Conservation (phyloP, 768 basidiomycete genomes). For the Kwoniella pini region DNA sequence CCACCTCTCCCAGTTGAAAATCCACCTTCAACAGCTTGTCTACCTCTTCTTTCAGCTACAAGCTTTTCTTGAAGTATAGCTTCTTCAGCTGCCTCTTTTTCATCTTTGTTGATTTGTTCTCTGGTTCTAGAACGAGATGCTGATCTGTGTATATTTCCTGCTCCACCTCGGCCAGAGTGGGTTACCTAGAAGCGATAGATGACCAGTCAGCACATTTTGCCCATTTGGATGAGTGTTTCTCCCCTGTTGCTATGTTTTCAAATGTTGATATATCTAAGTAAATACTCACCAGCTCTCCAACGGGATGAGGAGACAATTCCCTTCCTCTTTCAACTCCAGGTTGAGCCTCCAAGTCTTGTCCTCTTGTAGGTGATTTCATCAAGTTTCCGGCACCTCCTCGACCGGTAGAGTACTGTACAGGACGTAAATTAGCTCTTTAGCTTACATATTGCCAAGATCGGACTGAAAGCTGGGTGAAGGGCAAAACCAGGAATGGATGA, state of each 20-base stretch:
- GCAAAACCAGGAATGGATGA: too few relatives aligned
- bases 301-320: conserved; percentile 33
- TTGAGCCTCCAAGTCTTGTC: conserved; percentile 34
- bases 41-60: conserved; percentile 41
- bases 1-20: conserved; percentile 54
- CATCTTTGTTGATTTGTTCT: conserved; percentile 29
- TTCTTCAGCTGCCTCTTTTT: conserved; percentile 32
- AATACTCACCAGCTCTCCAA: conserved; percentile 31
- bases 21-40: conserved; percentile 39
- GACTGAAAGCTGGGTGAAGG: neutral
- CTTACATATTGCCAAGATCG: neutral
- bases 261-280: too few relatives aligned
- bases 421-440: too few relatives aligned
- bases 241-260: too few relatives aligned
- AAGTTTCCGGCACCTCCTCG: conserved; percentile 52
- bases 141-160: conserved; percentile 66
- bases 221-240: too few relatives aligned
- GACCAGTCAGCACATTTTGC: too few relatives aligned
- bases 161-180: conserved; percentile 71
- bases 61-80: conserved; percentile 44
- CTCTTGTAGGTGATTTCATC: conserved; percentile 43
- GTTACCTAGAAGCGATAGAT: conserved; percentile 34
- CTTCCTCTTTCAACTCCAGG: conserved; percentile 46
- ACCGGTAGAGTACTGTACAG: conserved; percentile 47
- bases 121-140: conserved; percentile 66